Evolutionary conservation across 345 rosid genomes (phyloP), one percentile per base, ranked within the genome.

Genomic region (Firmiana major): DNA sequence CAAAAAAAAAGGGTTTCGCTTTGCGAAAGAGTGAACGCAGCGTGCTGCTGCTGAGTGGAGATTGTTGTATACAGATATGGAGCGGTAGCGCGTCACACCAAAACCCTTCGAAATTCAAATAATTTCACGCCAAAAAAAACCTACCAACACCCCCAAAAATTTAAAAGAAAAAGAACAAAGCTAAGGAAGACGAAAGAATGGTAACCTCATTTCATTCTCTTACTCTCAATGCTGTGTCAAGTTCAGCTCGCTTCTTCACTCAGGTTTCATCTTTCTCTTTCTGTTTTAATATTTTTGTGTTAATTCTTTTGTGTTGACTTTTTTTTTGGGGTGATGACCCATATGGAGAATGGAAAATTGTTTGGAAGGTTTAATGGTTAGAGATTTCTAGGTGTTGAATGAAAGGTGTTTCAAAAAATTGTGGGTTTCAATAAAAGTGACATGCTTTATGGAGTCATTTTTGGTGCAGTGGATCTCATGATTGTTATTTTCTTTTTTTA

Each of bases 211-310:
- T 53, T 46, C 12, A 5, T 9, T 71, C 75, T 5, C 36, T 34
- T 53, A 13, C 26, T 53, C 46, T 71, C 22, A 71, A 51, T 31
- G 46, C 19, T 10, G 3, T 51, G 21, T 51, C 75, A 54, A 51
- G 46, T 34, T 71, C 62, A 4, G n/a, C 62, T 19, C 31, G 75
- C 10, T 34, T 51, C 62, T 71, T 71, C 45, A 28, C 62, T 19
- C 58, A 71, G 75, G 75, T 71, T 31, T 53, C 62, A 17, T 71
- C 62, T 49, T 49, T 34, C 26, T 31, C 62, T 49, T 31, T 51
- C 72, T 17, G 19, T 46, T 21, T 15, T 2, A 62, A 0, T 55
- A 7, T 46, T 24, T 46, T 46, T 26, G 15, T 24, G 13, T 69
- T 46, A 26, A 58, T 22, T 58, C 1, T 22, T 22, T 4, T 21